Percentiles rank a stretch among this genome's conserved stretches.
phyloP scores from a whole-genome alignment of 352 stramenopile species.

The Phytophthora cactorum region DNA sequence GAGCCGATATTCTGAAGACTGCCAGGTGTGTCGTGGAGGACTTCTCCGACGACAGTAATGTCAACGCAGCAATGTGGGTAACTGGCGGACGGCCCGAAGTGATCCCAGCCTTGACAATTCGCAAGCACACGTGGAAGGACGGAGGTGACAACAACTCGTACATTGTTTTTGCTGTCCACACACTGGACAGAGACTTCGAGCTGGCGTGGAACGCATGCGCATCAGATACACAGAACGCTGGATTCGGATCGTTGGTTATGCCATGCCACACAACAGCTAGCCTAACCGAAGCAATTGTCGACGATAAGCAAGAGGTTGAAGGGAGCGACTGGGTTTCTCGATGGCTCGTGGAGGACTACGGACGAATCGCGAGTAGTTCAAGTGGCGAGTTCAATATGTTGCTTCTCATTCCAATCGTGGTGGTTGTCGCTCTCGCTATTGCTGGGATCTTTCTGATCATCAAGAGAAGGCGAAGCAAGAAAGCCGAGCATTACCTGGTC shows the following conservation, averaged over 20 bases:
- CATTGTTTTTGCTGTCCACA: conserved; percentile 23
- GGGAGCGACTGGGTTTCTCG: conserved; percentile 17
- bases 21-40: conserved; percentile 28
- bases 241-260: conserved; percentile 26
- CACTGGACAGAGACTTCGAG: conserved; percentile 2
- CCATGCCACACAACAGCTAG: conserved; percentile 16
- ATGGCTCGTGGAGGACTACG: conserved; percentile 19
- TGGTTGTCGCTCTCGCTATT: conserved; percentile 6
- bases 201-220: conserved; percentile 15
- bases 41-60: not conserved
- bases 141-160: conserved; percentile 14
- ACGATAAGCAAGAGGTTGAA: conserved; percentile 7
- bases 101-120: conserved; percentile 8
- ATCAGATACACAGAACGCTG: conserved; percentile 3
- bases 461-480: conserved; percentile 2
- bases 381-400: conserved; percentile 9
- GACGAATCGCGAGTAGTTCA: not conserved
- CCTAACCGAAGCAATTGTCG: not conserved
- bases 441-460: conserved; percentile 2
- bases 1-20: conserved; percentile 20
- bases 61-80: conserved; percentile 23
- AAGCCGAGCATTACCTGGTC: not conserved
- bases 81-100: conserved; percentile 21
- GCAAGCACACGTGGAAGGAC: conserved; percentile 23
- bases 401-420: conserved; percentile 15